A percentile compares a stretch with the other conserved stretches of the same genome.
phyloP scores from a whole-genome alignment of 148 eudicot species.

The Fagopyrum esculentum region DNA sequence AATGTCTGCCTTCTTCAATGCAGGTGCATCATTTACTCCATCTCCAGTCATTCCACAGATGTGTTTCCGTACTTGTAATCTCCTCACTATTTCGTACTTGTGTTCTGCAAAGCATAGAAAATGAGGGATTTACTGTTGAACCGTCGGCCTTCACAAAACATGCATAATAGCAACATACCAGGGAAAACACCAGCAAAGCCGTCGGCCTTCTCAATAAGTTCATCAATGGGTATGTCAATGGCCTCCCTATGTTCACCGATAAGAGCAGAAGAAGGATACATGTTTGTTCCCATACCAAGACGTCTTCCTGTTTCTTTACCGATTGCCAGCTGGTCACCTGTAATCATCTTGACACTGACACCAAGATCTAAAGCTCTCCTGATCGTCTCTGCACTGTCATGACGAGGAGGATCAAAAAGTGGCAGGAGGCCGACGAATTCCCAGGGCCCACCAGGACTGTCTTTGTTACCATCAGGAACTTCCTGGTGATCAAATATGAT shows the following conservation, averaged over 20 bases:
- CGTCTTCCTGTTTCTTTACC: slow-evolving; percentile 91
- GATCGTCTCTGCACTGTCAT: slow-evolving; percentile 90
- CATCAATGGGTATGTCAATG: slow-evolving; percentile 54
- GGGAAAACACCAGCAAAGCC: slow-evolving; percentile 96
- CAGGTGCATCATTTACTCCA: slow-evolving; percentile 88
- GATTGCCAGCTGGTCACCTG: slow-evolving; percentile 87
- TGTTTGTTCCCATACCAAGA: slow-evolving; percentile 86
- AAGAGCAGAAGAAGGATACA: slow-evolving; percentile 77
- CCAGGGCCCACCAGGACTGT: slow-evolving; percentile 80
- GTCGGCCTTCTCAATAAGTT: slow-evolving; percentile 76
- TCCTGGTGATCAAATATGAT: slow-evolving; percentile 29
- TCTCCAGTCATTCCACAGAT: slow-evolving; percentile 93
- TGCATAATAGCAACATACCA: slow-evolving; percentile 26
- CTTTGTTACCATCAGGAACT: slow-evolving; percentile 61
- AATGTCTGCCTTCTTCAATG: slow-evolving; percentile 72
- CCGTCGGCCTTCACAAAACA: not conserved
- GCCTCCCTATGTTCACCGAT: slow-evolving; percentile 41
- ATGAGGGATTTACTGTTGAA: not conserved
- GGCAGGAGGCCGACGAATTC: slow-evolving; percentile 77
- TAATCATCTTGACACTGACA: slow-evolving; percentile 88
- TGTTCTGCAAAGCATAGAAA: slow-evolving; percentile 35
- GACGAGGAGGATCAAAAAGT: slow-evolving; percentile 90
- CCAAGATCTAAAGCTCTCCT: slow-evolving; percentile 69
- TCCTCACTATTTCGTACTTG: slow-evolving; percentile 72
- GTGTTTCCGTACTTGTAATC: slow-evolving; percentile 64